Evolutionary conservation across 345 rosid species (phyloP).

Genomic region (Noccaea caerulescens): DNA sequence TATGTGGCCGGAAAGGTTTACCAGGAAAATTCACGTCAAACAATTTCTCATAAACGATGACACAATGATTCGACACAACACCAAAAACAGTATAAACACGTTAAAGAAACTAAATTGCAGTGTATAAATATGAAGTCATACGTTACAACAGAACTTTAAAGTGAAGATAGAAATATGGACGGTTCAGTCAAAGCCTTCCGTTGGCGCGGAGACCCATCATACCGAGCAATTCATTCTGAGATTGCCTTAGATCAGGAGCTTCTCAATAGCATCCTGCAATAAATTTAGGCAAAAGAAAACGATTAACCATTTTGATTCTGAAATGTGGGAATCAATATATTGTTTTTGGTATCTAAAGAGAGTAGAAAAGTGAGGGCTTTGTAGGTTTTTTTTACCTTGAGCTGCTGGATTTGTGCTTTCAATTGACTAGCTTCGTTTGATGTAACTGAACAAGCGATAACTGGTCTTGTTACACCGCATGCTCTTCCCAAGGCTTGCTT

Average conservation of each 20-base stretch:
- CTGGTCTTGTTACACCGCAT: slow-evolving; percentile 95
- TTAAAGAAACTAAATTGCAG: background rate
- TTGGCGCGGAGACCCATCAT: slow-evolving; percentile 82
- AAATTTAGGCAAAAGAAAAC: background rate
- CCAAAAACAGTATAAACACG: slow-evolving; percentile 16
- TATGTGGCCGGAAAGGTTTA: too few relatives aligned
- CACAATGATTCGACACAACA: slow-evolving; percentile 1
- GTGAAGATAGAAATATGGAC: slow-evolving; percentile 16
- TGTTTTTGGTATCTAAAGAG: background rate
- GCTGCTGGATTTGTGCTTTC: slow-evolving; percentile 83
- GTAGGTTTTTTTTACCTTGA: slow-evolving; percentile 58
- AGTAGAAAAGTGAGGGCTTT: background rate
- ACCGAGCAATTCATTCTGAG: slow-evolving; percentile 52
- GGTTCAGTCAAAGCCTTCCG: slow-evolving; percentile 69
- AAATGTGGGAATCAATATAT: background rate
- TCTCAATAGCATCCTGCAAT: slow-evolving; percentile 93
- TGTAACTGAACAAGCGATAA: slow-evolving; percentile 87
- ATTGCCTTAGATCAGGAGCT: slow-evolving; percentile 67
- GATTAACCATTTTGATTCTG: background rate
- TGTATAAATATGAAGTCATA: background rate
- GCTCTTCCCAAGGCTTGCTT: slow-evolving; percentile 98
- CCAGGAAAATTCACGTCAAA: too few relatives aligned
- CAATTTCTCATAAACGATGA: background rate
- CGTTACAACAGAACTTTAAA: slow-evolving; percentile 26
- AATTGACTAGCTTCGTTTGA: slow-evolving; percentile 85